Conservation (phyloP, 352 stramenopile genomes). For the Lagenidium sp. region DNA sequence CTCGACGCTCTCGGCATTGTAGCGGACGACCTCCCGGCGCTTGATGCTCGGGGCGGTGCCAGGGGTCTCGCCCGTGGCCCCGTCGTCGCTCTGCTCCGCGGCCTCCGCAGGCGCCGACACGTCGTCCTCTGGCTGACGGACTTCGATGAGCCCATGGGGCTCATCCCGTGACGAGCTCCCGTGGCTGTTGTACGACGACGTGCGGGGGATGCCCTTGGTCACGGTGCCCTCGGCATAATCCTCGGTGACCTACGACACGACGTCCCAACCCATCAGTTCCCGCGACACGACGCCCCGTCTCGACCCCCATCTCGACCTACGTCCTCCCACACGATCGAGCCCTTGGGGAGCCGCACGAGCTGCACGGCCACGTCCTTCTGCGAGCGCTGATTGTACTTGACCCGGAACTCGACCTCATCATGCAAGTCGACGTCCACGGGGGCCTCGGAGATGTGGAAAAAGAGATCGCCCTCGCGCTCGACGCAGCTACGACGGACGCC, state of each 20-base stretch:
- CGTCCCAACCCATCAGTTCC: not conserved
- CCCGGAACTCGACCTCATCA: conserved; percentile 68
- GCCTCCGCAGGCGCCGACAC: not conserved
- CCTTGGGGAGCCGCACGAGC: conserved; percentile 52
- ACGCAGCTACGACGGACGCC: conserved; percentile 26
- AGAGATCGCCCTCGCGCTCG: conserved; percentile 61
- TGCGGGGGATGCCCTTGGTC: conserved; percentile 48
- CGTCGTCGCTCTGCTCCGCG: conserved; percentile 2
- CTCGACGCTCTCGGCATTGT: conserved; percentile 30
- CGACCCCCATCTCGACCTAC: conserved; percentile 9
- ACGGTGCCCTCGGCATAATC: conserved; percentile 49
- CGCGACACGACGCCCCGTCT: not conserved
- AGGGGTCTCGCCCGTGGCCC: not conserved
- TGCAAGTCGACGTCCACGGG: conserved; percentile 55
- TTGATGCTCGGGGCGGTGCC: not conserved
- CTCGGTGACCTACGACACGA: conserved; percentile 21
- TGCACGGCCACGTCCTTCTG: conserved; percentile 66
- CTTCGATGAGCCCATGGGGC: conserved; percentile 33
- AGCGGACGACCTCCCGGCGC: conserved; percentile 3
- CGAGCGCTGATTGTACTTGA: conserved; percentile 65
- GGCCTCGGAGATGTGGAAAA: conserved; percentile 78
- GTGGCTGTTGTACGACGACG: conserved; percentile 24
- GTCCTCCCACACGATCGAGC: conserved; percentile 65
- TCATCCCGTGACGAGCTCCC: conserved; percentile 25
- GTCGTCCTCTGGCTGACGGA: conserved; percentile 5